Conservation (phyloP, 495 filamentous ascomycete genomes). For the Tuber brumale region DNA sequence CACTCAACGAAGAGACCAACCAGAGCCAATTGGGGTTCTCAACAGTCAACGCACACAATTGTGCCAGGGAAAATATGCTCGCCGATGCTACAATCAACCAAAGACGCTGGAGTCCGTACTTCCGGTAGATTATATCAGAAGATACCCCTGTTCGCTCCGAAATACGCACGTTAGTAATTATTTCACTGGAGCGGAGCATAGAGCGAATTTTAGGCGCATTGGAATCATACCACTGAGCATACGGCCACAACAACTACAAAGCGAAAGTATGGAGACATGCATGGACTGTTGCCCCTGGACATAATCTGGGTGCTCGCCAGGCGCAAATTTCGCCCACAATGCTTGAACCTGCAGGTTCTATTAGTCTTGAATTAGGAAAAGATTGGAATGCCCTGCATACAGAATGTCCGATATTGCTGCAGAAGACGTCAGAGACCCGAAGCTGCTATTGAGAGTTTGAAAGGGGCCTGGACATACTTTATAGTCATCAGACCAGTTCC, state of each 20-base stretch:
- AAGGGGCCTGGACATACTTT: constrained; percentile 60
- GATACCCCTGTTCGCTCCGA: constrained; percentile 59
- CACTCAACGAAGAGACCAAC: constrained; percentile 73
- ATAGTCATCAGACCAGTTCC: constrained; percentile 98
- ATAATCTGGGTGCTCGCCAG: constrained; percentile 50
- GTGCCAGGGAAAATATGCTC: constrained; percentile 69
- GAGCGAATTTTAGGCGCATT: background rate
- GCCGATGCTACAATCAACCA: constrained; percentile 82
- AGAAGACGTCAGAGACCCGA: constrained; percentile 11
- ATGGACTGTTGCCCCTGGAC: constrained; percentile 77
- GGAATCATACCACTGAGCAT: constrained; percentile 59
- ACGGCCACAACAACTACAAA: constrained; percentile 75
- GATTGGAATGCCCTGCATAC: constrained; percentile 44
- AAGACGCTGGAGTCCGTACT: constrained; percentile 56
- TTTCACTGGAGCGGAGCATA: background rate
- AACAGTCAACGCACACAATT: constrained; percentile 71
- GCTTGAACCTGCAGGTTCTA: constrained; percentile 50
- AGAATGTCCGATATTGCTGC: constrained; percentile 91
- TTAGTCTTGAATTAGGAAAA: constrained; percentile 20
- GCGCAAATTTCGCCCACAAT: constrained; percentile 37
- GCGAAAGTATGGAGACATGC: constrained; percentile 87
- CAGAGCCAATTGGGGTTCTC: constrained; percentile 71
- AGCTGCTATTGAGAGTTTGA: background rate
- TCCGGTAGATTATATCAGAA: constrained; percentile 79
- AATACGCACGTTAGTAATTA: background rate